Evolutionary conservation across 139 green algal genomes (phyloP).

Genomic region (Picochlorum sp.): DNA sequence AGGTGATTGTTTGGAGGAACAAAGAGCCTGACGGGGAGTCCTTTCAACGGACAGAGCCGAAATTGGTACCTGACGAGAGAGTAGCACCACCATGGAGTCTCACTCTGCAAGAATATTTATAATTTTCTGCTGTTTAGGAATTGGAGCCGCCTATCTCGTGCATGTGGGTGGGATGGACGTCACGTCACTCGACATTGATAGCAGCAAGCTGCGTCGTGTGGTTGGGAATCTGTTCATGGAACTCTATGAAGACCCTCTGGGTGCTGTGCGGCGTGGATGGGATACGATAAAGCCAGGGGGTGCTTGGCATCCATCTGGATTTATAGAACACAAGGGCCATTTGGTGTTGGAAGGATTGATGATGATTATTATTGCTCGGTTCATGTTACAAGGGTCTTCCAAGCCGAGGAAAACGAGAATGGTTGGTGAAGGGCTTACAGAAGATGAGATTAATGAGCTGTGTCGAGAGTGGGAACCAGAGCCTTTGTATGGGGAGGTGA

Average conservation of each 20-base stretch:
- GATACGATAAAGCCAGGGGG: constrained; percentile 63
- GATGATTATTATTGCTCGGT: constrained; percentile 58
- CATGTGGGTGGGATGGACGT: too few species aligned
- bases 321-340: constrained; percentile 74
- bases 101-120: too few species aligned
- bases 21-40: too few species aligned
- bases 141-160: too few species aligned
- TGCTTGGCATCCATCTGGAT: constrained; percentile 55
- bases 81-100: too few species aligned
- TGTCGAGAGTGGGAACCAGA: constrained; percentile 82
- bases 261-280: constrained; percentile 46
- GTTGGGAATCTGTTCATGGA: not conserved
- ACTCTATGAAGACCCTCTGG: not conserved
- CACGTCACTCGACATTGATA: too few species aligned
- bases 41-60: too few species aligned
- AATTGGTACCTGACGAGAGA: too few species aligned
- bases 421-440: constrained; percentile 52
- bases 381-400: constrained; percentile 60
- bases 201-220: not conserved
- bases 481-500: constrained; percentile 46
- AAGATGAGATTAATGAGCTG: constrained; percentile 79
- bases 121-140: too few species aligned
- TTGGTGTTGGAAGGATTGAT: constrained; percentile 70
- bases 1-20: too few species aligned
- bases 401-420: constrained; percentile 28